Evolutionary conservation across 1,284 basidiomycete species (phyloP).

Genomic region (Porogramme epimiltina): DNA sequence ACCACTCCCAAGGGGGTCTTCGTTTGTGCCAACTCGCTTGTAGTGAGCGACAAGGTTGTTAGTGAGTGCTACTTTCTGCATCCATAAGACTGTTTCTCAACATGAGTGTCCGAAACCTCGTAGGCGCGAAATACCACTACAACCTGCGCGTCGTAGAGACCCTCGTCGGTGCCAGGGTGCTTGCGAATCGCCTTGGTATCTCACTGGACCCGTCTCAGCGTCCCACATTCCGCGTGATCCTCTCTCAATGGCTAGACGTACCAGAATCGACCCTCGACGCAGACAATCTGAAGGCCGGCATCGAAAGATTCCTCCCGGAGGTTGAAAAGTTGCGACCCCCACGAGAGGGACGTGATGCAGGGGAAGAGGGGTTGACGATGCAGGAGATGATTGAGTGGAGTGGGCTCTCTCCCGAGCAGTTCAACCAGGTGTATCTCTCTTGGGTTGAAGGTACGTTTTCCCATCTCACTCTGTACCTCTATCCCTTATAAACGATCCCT

Average conservation of each 20-base stretch:
- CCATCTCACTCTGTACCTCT: background rate
- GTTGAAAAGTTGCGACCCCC: slow-evolving; percentile 55
- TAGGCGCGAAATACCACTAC: slow-evolving; percentile 73
- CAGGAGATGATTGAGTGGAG: slow-evolving; percentile 73
- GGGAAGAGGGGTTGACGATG: slow-evolving; percentile 60
- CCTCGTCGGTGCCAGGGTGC: slow-evolving; percentile 73
- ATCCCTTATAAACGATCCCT: background rate
- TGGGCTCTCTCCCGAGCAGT: slow-evolving; percentile 57
- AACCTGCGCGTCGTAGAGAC: slow-evolving; percentile 90
- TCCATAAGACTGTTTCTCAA: background rate
- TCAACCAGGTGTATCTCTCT: slow-evolving; percentile 69
- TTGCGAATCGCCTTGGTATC: slow-evolving; percentile 60
- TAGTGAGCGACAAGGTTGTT: slow-evolving; percentile 81
- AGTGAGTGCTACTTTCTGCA: slow-evolving; percentile 17
- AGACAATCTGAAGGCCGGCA: slow-evolving; percentile 45
- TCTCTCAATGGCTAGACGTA: slow-evolving; percentile 51
- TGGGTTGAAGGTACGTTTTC: slow-evolving; percentile 69
- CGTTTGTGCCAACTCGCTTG: slow-evolving; percentile 83
- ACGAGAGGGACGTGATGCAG: slow-evolving; percentile 31
- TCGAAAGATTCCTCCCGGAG: slow-evolving; percentile 50
- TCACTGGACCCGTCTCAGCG: slow-evolving; percentile 42
- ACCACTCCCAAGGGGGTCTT: slow-evolving; percentile 56
- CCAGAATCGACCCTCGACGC: slow-evolving; percentile 47
- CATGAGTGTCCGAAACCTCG: background rate
- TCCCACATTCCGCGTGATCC: slow-evolving; percentile 43